Evolutionary conservation across 1,139 yeast genomes (phyloP).

Genomic region (Kurtzmaniella quercitrusa): DNA sequence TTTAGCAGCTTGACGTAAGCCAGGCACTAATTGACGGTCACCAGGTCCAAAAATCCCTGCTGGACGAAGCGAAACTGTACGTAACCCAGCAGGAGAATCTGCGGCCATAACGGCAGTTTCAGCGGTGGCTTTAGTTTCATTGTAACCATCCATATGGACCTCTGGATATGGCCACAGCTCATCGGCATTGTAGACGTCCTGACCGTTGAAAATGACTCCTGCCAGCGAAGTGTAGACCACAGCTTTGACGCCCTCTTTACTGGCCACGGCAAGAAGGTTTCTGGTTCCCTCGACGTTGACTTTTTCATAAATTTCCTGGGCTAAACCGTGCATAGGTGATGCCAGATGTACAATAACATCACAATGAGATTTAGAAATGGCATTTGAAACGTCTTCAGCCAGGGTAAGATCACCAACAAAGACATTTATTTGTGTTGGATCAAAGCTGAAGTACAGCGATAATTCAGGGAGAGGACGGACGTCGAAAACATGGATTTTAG

Average conservation of each 20-base stretch:
- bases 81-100: slow-evolving; percentile 52
- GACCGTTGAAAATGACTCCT: slow-evolving; percentile 94
- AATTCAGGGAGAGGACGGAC: slow-evolving; percentile 78
- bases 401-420: slow-evolving; percentile 86
- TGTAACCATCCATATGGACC: slow-evolving; percentile 94
- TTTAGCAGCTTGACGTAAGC: slow-evolving; percentile 76
- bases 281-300: slow-evolving; percentile 91
- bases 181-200: slow-evolving; percentile 84
- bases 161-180: slow-evolving; percentile 93
- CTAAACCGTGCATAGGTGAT: slow-evolving; percentile 89
- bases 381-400: slow-evolving; percentile 59
- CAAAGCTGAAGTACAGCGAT: slow-evolving; percentile 72
- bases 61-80: slow-evolving; percentile 86
- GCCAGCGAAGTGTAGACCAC: slow-evolving; percentile 95
- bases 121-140: slow-evolving; percentile 91
- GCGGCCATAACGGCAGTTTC: slow-evolving; percentile 78
- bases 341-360: slow-evolving; percentile 92
- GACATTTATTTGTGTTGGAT: slow-evolving; percentile 50
- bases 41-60: slow-evolving; percentile 99
- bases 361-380: slow-evolving; percentile 58
- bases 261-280: slow-evolving; percentile 66
- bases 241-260: slow-evolving; percentile 52
- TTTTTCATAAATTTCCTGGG: slow-evolving; percentile 74
- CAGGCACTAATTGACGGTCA: slow-evolving; percentile 94
- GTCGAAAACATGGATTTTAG: slow-evolving; percentile 82